Evolutionary conservation across 352 stramenopile genomes (phyloP).

Genomic region (Blastocystis sp.): DNA sequence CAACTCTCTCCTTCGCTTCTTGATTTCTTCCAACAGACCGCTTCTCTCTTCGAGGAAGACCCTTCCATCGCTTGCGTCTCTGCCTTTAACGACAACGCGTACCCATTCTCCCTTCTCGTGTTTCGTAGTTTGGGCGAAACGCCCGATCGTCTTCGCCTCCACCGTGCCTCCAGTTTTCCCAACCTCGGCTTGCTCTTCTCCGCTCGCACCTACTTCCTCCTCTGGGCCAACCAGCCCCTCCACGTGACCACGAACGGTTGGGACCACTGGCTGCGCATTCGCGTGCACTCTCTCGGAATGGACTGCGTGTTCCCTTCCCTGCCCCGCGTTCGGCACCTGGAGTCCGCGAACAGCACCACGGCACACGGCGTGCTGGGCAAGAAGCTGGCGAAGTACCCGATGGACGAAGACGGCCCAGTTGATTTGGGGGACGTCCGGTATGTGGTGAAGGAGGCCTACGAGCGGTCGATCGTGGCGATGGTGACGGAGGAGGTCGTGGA

Average conservation of each 20-base stretch:
- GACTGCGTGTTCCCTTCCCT: constrained; percentile 35
- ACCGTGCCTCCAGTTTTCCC: constrained; percentile 29
- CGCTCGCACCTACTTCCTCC: not conserved
- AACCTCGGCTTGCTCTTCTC: constrained; percentile 40
- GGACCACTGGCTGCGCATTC: constrained; percentile 62
- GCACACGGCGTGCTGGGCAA: not conserved
- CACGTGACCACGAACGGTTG: constrained; percentile 38
- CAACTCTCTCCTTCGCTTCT: constrained; percentile 37
- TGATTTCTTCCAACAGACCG: constrained; percentile 29
- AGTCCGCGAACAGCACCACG: constrained; percentile 21
- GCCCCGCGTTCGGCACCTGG: constrained; percentile 25
- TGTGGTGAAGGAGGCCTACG: not conserved
- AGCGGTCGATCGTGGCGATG: constrained; percentile 16
- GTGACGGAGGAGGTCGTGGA: not conserved
- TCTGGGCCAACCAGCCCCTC: constrained; percentile 43
- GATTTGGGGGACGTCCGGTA: constrained; percentile 44
- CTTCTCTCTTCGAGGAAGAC: constrained; percentile 9
- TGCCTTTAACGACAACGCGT: constrained; percentile 56
- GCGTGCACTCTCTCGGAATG: constrained; percentile 11
- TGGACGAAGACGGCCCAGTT: not conserved
- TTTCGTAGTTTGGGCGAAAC: not conserved
- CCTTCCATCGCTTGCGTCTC: constrained; percentile 12
- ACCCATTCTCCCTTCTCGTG: not conserved
- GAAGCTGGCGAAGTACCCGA: constrained; percentile 5
- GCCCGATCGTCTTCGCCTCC: not conserved